These are phyloP conservation scores for Phialemoniopsis sp. DNA, from an alignment of 2,329 filamentous ascomycete genomes.

Conservation along the genomic window DNA sequence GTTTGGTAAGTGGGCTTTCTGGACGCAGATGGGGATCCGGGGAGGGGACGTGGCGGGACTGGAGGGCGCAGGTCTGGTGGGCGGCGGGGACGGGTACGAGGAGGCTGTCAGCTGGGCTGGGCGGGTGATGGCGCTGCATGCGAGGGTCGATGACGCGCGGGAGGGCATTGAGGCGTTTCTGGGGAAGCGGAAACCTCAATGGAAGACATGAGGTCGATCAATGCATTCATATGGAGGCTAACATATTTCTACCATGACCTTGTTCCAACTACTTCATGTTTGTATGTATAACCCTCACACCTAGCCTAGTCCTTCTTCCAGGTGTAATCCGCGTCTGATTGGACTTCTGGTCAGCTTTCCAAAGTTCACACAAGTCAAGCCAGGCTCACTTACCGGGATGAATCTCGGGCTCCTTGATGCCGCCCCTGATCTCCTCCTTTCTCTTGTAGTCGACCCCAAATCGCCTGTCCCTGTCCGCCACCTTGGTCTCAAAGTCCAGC, in stretches of 20 bases:
- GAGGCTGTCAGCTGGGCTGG: slow-evolving; percentile 20
- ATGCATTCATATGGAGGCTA: no score
- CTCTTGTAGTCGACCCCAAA: slow-evolving; percentile 39
- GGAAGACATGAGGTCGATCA: slow-evolving; percentile 14
- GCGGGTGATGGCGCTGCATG: slow-evolving; percentile 21
- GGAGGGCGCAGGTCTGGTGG: background rate
- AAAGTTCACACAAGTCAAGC: background rate
- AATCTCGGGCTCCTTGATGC: slow-evolving; percentile 33
- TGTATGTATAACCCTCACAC: no score
- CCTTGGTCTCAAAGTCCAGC: slow-evolving; percentile 37
- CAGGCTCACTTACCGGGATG: slow-evolving; percentile 28
- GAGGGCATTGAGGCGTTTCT: slow-evolving; percentile 21
- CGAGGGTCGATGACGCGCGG: slow-evolving; percentile 18
- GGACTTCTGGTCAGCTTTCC: background rate
- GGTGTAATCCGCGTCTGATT: background rate
- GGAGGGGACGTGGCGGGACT: slow-evolving; percentile 4
- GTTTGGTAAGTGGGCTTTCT: slow-evolving; percentile 28
- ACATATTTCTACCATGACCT: no score
- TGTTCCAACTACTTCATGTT: no score
- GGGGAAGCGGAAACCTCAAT: slow-evolving; percentile 17
- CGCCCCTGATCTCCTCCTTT: slow-evolving; percentile 39
- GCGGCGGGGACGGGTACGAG: slow-evolving; percentile 15
- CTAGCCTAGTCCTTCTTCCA: background rate
- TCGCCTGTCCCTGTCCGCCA: slow-evolving; percentile 38
- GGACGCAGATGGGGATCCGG: slow-evolving; percentile 20